phyloP scores from a whole-genome alignment of 805 yeast species.

The Tetrapisispora taiwanensis region DNA sequence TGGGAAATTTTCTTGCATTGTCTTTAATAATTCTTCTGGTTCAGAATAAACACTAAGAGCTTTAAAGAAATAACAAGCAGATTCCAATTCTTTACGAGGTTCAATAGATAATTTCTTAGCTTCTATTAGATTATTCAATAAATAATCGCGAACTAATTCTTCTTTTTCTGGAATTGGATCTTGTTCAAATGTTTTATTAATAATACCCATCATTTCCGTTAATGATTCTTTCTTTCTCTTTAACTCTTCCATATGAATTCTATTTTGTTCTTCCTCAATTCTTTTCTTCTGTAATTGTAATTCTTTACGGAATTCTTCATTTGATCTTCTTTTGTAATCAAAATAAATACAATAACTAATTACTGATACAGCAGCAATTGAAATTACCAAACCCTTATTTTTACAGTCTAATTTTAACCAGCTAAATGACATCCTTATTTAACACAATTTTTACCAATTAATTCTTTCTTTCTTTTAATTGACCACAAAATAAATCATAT shows the following conservation, averaged over 20 bases:
- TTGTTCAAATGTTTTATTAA: slow-evolving; percentile 49
- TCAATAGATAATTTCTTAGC: slow-evolving; percentile 70
- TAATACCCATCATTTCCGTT: slow-evolving; percentile 47
- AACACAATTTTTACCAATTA: too few relatives aligned
- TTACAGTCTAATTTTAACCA: not conserved
- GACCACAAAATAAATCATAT: too few relatives aligned
- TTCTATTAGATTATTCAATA: slow-evolving; percentile 65
- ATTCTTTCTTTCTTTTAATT: too few relatives aligned
- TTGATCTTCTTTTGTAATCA: slow-evolving; percentile 83
- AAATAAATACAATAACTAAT: slow-evolving; percentile 78
- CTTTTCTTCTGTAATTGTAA: slow-evolving; percentile 38
- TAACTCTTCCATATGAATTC: slow-evolving; percentile 44
- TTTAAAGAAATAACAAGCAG: slow-evolving; percentile 84
- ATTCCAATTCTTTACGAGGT: slow-evolving; percentile 57
- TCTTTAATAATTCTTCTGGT: slow-evolving; percentile 78
- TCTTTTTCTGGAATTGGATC: slow-evolving; percentile 68
- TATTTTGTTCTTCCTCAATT: slow-evolving; percentile 44
- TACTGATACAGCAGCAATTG: slow-evolving; percentile 30
- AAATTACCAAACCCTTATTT: not conserved
- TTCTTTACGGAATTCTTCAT: slow-evolving; percentile 68
- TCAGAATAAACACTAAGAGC: slow-evolving; percentile 85
- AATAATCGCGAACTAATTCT: slow-evolving; percentile 59
- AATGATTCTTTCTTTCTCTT: slow-evolving; percentile 50
- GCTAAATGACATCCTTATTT: not conserved
- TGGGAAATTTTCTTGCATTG: slow-evolving; percentile 79